Evolutionary conservation across 2,329 filamentous ascomycete species (phyloP), one percentile per base, ranked within the genome.

Genomic region (Paecilomyces formosus): DNA sequence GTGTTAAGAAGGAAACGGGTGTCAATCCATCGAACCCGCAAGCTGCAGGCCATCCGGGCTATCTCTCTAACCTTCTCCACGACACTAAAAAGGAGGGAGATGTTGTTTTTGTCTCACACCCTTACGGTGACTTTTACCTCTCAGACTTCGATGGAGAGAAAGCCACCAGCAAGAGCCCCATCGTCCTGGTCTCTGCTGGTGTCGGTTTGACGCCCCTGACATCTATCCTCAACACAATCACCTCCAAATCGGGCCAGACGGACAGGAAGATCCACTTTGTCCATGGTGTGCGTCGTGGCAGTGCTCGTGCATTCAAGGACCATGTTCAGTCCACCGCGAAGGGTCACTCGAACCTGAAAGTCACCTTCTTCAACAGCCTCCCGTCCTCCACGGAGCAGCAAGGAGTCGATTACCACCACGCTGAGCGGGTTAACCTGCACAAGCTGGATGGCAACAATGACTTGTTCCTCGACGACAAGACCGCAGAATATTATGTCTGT

Each of bases 31-130:
- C 78, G 24, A 78, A 82, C 65, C 80, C 82, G 0, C 70, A 72
- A 53, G 76, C 79, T 21, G 73, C 76, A 63, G 72, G 79, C 21
- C 79, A 85, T 64, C 82, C 85, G 0, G 88, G 88, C 26, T 81
- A 85, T 60, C 81, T 92, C 18, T 90, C 87, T 55, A 90, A 89
- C 68, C 75, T 88, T 49, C 77, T 92, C 35, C 85, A 91, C 68
- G 82, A 86, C 62, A 73, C 76, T 18, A 82, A 85, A 69, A 74
- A 80, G 1, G 80, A 82, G 50, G 88, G 88, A 49, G 86, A 89
- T 66, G 66, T 78, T 0, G 68, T 92, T 9, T 78, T 87, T 62
- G 75, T 91, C 11, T 86, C 86, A 2, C 87, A 90, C 67, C 88
- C 88, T 0, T 79, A 77, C 3, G 85, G 85, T 50, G 83, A 86